phyloP scores from a whole-genome alignment of 345 rosid genomes.

The Citrus reticulata region DNA sequence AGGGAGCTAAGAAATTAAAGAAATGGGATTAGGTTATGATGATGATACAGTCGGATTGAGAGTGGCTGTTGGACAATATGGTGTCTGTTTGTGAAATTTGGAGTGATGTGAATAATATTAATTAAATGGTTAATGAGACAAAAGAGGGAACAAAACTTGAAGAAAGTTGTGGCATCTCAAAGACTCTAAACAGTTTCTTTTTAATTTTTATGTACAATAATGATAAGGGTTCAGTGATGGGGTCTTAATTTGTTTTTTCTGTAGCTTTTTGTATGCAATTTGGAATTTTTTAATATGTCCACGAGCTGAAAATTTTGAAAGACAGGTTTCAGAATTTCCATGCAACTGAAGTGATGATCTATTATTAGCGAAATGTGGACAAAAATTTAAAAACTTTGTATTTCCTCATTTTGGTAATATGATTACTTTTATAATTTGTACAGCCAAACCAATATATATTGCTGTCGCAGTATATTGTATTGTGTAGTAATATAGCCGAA shows the following conservation, averaged over 20 bases:
- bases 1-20: background rate
- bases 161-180: conserved; percentile 29
- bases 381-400: background rate
- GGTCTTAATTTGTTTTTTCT: background rate
- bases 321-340: background rate
- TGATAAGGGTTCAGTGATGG: background rate
- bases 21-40: conserved; percentile 8
- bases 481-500: too few relatives aligned
- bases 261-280: conserved; percentile 6
- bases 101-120: conserved; percentile 9
- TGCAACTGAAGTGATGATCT: background rate
- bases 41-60: background rate
- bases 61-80: conserved; percentile 25
- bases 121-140: conserved; percentile 12
- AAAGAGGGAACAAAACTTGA: conserved; percentile 21
- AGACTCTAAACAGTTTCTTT: conserved; percentile 13
- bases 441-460: background rate
- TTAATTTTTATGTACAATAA: background rate
- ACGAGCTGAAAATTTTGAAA: conserved; percentile 5
- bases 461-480: too few relatives aligned
- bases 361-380: background rate
- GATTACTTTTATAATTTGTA: background rate
- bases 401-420: background rate
- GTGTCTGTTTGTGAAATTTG: conserved; percentile 30
- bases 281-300: conserved; percentile 10